Percentiles rank a stretch among this genome's conserved stretches.
Evolutionary conservation across 2,329 filamentous ascomycete genomes (phyloP).

Genomic region (Blastomyces gilchristii): DNA sequence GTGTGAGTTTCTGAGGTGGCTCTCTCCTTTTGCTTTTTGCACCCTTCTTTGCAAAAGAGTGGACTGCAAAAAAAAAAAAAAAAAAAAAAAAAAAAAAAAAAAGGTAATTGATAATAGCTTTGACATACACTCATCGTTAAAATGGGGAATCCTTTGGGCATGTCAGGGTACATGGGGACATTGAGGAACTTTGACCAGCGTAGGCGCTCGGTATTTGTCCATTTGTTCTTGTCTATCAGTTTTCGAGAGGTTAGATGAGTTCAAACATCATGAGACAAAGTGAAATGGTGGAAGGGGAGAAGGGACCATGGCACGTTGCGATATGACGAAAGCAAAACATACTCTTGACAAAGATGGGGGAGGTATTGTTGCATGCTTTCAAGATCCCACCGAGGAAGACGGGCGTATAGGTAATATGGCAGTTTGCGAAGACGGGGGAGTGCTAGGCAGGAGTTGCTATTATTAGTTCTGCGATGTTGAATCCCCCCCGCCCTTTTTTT

Average conservation of each 20-base stretch:
- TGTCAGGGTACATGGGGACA: constrained; percentile 40
- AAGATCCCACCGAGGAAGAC: constrained; percentile 52
- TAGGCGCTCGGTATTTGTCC: constrained; percentile 43
- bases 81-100: not conserved
- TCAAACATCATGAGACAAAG: not conserved
- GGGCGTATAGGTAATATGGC: constrained; percentile 47
- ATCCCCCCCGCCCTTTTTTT: too few species aligned
- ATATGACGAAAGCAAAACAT: constrained; percentile 12
- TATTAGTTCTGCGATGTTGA: not conserved
- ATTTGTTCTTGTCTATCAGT: constrained; percentile 48
- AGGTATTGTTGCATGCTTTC: constrained; percentile 44
- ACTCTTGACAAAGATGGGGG: constrained; percentile 50
- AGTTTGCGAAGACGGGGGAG: constrained; percentile 45
- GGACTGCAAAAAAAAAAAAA: too few species aligned
- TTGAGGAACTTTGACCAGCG: constrained; percentile 46
- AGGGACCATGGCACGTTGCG: not conserved
- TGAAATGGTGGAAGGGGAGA: not conserved
- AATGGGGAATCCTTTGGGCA: constrained; percentile 45
- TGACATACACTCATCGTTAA: constrained; percentile 25
- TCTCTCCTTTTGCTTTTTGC: not conserved
- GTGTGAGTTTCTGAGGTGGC: not conserved
- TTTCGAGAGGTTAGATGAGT: not conserved
- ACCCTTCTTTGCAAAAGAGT: not conserved
- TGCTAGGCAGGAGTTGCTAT: constrained; percentile 31
- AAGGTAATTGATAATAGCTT: not conserved